A percentile compares a stretch with the other conserved stretches of the same genome.
phyloP scores from a whole-genome alignment of 441 rosid species.

The Jatropha multifida region DNA sequence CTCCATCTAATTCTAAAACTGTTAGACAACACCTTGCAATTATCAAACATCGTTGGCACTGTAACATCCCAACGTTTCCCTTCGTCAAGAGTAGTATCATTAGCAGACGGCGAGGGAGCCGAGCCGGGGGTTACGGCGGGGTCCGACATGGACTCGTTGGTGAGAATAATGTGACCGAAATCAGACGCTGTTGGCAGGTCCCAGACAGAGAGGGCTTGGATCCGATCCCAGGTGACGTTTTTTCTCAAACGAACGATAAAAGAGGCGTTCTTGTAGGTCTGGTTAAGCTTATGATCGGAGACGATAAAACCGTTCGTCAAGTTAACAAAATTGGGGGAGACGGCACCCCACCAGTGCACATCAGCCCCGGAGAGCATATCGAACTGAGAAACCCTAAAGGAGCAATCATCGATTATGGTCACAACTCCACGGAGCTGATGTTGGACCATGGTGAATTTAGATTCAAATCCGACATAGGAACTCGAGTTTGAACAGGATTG shows the following conservation, averaged over 20 bases:
- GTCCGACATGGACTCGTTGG: conserved; percentile 39
- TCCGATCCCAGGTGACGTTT: conserved; percentile 63
- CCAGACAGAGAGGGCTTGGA: conserved; percentile 71
- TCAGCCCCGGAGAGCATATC: conserved; percentile 80
- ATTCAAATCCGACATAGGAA: conserved; percentile 55
- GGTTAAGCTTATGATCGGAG: conserved; percentile 63
- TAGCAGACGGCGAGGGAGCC: conserved; percentile 38
- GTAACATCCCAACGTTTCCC: conserved; percentile 21
- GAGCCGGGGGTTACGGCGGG: conserved; percentile 27
- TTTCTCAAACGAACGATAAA: conserved; percentile 50
- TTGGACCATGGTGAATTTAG: conserved; percentile 75
- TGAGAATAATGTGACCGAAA: conserved; percentile 73
- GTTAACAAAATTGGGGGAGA: conserved; percentile 48
- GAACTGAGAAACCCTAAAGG: conserved; percentile 73
- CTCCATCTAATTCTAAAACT: conserved; percentile 79
- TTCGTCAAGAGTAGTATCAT: conserved; percentile 18
- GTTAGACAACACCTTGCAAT: conserved; percentile 63
- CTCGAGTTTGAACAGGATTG: conserved; percentile 53
- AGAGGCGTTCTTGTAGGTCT: conserved; percentile 61
- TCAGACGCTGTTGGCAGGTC: conserved; percentile 67
- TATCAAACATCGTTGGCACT: conserved; percentile 75
- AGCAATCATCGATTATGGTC: conserved; percentile 73
- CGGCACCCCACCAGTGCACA: conserved; percentile 85
- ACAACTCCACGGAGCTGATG: conserved; percentile 81
- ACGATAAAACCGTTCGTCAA: conserved; percentile 66